Evolutionary conservation across 495 filamentous ascomycete species (phyloP).

Genomic region (Penicillium tannophilum): DNA sequence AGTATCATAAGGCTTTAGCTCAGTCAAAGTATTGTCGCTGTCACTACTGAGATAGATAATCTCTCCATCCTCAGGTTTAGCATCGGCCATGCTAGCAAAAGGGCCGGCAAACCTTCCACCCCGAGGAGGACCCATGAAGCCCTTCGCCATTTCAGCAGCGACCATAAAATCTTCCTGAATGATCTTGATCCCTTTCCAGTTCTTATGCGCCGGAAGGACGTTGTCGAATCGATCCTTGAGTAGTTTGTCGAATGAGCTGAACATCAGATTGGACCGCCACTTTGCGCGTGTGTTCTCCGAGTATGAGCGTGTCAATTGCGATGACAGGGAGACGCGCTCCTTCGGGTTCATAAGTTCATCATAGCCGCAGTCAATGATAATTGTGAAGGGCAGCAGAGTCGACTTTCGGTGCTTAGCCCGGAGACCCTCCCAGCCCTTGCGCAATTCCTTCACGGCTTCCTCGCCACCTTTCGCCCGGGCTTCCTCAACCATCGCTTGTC

Average conservation of each 20-base stretch:
- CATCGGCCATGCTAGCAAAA: slow-evolving; percentile 46
- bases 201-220: slow-evolving; percentile 62
- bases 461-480: slow-evolving; percentile 30
- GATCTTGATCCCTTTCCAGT: slow-evolving; percentile 79
- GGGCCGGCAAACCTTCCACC: slow-evolving; percentile 58
- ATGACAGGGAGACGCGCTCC: slow-evolving; percentile 77
- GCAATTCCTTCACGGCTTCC: slow-evolving; percentile 33
- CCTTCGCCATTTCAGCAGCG: slow-evolving; percentile 60
- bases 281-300: slow-evolving; percentile 74
- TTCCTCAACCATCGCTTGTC: slow-evolving; percentile 42
- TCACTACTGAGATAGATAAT: slow-evolving; percentile 89
- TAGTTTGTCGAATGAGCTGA: slow-evolving; percentile 75
- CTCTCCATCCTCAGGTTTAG: slow-evolving; percentile 52
- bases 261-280: slow-evolving; percentile 66
- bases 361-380: slow-evolving; percentile 91
- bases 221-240: slow-evolving; percentile 80
- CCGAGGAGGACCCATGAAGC: slow-evolving; percentile 55
- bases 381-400: slow-evolving; percentile 66
- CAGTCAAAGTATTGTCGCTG: slow-evolving; percentile 74
- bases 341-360: slow-evolving; percentile 83
- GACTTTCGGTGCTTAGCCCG: slow-evolving; percentile 35
- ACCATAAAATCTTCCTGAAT: slow-evolving; percentile 68
- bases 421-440: slow-evolving; percentile 38
- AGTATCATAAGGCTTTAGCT: slow-evolving; percentile 78
- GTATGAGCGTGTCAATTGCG: slow-evolving; percentile 85